Evolutionary conservation across 2,329 filamentous ascomycete species (phyloP), one percentile per base, ranked within the genome.

Genomic region (Sclerotinia trifoliorum): DNA sequence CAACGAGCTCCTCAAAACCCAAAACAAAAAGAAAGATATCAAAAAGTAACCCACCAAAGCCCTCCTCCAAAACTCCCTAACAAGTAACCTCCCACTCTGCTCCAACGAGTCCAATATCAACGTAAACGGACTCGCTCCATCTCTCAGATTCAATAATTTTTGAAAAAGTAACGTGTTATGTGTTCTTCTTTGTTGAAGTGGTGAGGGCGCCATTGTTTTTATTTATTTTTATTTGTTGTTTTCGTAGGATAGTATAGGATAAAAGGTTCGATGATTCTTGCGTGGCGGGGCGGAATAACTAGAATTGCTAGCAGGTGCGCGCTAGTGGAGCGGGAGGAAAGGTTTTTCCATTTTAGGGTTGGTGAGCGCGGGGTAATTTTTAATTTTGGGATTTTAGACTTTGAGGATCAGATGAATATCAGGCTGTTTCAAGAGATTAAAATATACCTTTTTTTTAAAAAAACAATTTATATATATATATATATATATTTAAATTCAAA

Each of bases 121-220:
- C 0, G 94, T 97, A 75, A 98, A 88, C 3, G 94, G 94, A 61
- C 93, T 96, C 19, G 90, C 88, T 68, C 87, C 88, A 78, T 95
- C 91, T 71, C 92, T 86, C 67, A 92, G 82, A 76, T 89, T 92
- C 71, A 97, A 83, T 2, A 97, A 82, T 76, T 93, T 94, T 71
- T 93, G 91, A 67, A 97, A 88, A 2, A 96, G 83, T 3, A 96
- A 86, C 29, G 96, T 81, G 77, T 93, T 94, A 79, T 97, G 93
- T 26, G 92, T 94, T 72, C 92, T 87, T 42, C 91, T 85, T 76
- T 96, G 92, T 58, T 85, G 81, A 56, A 85, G 80, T n/a, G 82
- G 80, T 26, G 82, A 80, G 5, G 86, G 82, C 39, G 86, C 80
- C 87, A 89, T 90, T 5, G 3, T 26, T 6, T 52, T 52, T 5